Base-by-base conservation (phyloP, 2,329 filamentous ascomycete species). In the Xylaria sp. region DNA sequence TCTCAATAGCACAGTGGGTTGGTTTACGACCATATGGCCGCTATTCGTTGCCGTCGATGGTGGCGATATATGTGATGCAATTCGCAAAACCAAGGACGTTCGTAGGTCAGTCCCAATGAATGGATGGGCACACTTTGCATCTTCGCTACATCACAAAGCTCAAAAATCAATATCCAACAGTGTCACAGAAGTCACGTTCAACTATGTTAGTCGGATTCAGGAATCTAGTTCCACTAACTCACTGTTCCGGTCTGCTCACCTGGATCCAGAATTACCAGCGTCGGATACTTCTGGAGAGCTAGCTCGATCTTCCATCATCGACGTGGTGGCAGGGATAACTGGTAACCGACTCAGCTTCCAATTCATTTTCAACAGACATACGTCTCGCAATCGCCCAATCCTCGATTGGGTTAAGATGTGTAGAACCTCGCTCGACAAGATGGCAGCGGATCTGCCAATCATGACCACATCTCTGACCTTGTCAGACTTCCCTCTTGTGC, bases 81-180 rank as follows among this genome's bases (percentile, higher is more conserved):
- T 68, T 50, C 20, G 20, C 20, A 18, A 39, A 12, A 48, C 37
- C 1, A 68, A 68, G 25, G 65, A 68, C 39, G 2, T 12, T 6
- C 37, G 15, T 6, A 28, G 65, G 2, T 2, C 34, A 23, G 44
- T 55, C 4, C 65, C 58, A 20, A 44, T 15, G 1, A 67, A 63
- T 50, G 65, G 65, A 34, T 63, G 57, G 58, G 32, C 51, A 32
- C 46, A 63, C 18, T 67, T 57, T 52, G 34, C 63, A 12, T 65
- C 63, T 52, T 59, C 34, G 3, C 18, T 59, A 13, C 54, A 58
- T 32, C 63, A n/a, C 20, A 51, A 44, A 18, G 44, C 54, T 8
- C 18, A 48, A 18, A 18, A 12, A 13, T 37, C 18, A 6, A 25
- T 9, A 5, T 63, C n/a, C 3, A 37, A 51, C 9, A 6, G 18